These are phyloP conservation scores for Proteromonas lacertae DNA, from an alignment of 352 stramenopile species.

Conservation along the genomic window DNA sequence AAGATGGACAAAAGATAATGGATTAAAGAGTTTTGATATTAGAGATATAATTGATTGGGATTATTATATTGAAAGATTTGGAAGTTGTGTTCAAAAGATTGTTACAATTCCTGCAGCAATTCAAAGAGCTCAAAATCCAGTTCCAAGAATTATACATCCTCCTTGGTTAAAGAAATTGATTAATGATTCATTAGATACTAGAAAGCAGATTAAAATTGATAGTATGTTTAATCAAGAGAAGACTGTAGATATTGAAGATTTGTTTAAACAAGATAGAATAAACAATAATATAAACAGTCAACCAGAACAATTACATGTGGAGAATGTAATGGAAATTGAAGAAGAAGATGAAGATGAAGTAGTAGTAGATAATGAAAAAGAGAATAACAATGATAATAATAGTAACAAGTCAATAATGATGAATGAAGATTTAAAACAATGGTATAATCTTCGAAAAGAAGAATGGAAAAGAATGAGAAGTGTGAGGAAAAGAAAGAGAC, in stretches of 20 bases:
- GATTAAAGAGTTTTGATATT: slow-evolving; percentile 16
- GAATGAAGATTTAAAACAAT: slow-evolving; percentile 10
- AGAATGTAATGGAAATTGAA: slow-evolving; percentile 1
- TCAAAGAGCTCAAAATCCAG: slow-evolving; percentile 76
- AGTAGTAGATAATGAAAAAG: slow-evolving; percentile 1
- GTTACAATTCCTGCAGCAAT: slow-evolving; percentile 91
- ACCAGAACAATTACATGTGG: slow-evolving; percentile 1
- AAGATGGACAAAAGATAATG: slow-evolving; percentile 55
- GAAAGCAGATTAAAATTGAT: slow-evolving; percentile 45
- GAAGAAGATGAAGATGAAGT: slow-evolving; percentile 1
- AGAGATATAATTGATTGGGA: slow-evolving; percentile 85
- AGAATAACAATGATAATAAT: slow-evolving; percentile 4
- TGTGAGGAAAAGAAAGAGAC: not conserved
- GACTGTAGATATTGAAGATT: not conserved
- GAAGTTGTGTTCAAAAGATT: slow-evolving; percentile 85
- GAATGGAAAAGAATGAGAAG: slow-evolving; percentile 6
- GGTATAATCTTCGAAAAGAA: slow-evolving; percentile 13
- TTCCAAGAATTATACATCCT: slow-evolving; percentile 66
- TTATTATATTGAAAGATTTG: slow-evolving; percentile 66
- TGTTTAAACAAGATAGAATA: not conserved
- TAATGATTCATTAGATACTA: slow-evolving; percentile 36
- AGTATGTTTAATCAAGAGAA: slow-evolving; percentile 26
- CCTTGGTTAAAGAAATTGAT: slow-evolving; percentile 75
- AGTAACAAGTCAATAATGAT: slow-evolving; percentile 2
- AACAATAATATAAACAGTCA: not conserved